phyloP scores from a whole-genome alignment of 2,329 filamentous ascomycete species.

The Epichloe uncinata region DNA sequence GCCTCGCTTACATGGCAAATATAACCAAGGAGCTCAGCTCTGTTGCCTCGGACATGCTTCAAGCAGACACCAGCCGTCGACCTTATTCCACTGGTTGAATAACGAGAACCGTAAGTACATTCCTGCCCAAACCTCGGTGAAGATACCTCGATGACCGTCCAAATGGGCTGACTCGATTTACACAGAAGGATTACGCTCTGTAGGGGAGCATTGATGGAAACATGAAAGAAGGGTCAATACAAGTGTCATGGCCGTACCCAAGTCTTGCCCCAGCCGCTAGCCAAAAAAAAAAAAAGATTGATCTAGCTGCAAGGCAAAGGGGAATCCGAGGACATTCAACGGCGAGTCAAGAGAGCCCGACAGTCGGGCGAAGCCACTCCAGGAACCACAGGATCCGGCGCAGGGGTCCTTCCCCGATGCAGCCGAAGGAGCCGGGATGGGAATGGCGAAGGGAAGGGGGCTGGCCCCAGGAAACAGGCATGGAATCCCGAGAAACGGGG shows the following conservation, averaged over 20 bases:
- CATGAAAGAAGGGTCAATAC: background rate
- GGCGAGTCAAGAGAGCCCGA: background rate
- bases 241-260: background rate
- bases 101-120: background rate
- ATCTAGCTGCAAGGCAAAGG: background rate
- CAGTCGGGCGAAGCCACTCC: background rate
- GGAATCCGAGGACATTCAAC: background rate
- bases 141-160: background rate
- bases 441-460: background rate
- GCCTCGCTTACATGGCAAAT: slow-evolving; percentile 38
- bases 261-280: background rate
- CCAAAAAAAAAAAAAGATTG: too few species aligned
- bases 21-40: slow-evolving; percentile 20
- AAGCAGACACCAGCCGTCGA: background rate
- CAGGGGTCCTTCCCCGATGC: background rate
- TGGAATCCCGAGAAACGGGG: background rate
- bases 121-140: too few species aligned
- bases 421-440: background rate
- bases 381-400: background rate
- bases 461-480: background rate
- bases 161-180: background rate
- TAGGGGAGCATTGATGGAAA: background rate
- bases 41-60: background rate
- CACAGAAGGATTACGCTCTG: background rate
- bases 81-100: slow-evolving; percentile 5